phyloP scores from a whole-genome alignment of 225 moss, liverwort and hornwort genomes.

The Bryoerythrophyllum caledonicum region DNA sequence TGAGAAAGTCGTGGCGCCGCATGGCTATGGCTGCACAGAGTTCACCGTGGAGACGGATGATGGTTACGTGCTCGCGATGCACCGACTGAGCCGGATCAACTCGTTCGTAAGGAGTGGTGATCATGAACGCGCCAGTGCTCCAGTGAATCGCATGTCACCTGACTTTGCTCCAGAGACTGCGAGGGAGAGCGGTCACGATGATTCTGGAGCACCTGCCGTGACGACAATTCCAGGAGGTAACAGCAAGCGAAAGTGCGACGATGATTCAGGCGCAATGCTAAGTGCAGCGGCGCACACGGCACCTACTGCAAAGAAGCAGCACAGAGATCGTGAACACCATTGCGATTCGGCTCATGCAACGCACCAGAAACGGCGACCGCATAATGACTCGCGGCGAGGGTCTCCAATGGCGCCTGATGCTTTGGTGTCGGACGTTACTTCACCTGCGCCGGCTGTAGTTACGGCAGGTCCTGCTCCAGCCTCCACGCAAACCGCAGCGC shows the following conservation, averaged over 20 bases:
- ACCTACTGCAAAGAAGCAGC: too few species aligned
- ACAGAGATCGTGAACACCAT: too few species aligned
- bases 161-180: neutral
- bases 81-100: slow-evolving; percentile 33
- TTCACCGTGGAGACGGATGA: slow-evolving; percentile 49
- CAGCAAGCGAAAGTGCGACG: too few species aligned
- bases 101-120: neutral
- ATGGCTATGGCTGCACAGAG: slow-evolving; percentile 48
- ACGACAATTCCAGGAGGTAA: too few species aligned
- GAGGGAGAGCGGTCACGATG: neutral
- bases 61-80: slow-evolving; percentile 45
- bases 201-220: neutral
- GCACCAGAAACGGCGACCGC: too few species aligned
- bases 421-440: neutral
- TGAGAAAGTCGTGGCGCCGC: slow-evolving; percentile 31
- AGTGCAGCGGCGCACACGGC: too few species aligned
- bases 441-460: neutral
- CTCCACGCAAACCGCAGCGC: neutral
- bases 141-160: neutral
- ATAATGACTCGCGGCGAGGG: too few species aligned
- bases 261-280: too few species aligned
- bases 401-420: neutral
- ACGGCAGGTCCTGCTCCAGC: slow-evolving; percentile 5
- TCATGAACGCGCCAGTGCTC: slow-evolving; percentile 1
- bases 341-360: too few species aligned